Evolutionary conservation across 768 basidiomycete genomes (phyloP), one percentile per base, ranked within the genome.

Genomic region (Xerocomus spinulosus): DNA sequence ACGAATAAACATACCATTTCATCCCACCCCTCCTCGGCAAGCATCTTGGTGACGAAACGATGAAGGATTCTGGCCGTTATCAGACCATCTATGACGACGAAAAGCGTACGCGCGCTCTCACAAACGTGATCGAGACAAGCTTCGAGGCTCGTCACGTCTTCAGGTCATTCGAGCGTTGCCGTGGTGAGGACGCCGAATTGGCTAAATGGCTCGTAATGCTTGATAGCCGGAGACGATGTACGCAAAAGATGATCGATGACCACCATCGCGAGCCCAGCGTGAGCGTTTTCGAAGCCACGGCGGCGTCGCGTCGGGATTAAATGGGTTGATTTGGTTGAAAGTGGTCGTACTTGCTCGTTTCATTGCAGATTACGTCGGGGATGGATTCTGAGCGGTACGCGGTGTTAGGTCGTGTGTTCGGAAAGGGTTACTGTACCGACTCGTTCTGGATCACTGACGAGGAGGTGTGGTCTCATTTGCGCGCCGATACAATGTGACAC

Each of bases 281-380:
- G 36, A 23, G 23, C 36, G 21, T 37, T 37, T 20, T 37, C 12
- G 36, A 37, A 34, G 32, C 17, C 17, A 23, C 29, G 18, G 26
- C 39, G 34, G 28, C 20, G 29, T 42, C 35, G 37, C 29, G 33
- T 25, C 28, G 57, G 57, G 28, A 38, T 13, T 53, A 59, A 18
- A 46, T 24, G 18, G 47, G 39, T 17, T 21, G 4, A 20, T 36
- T 21, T 26, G 25, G 14, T 39, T 21, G 21, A 10, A 6, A 6
- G 30, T 6, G 33, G 46, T 29, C 35, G 26, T 17, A 32, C 13
- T n/a, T 40, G 18, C 28, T 30, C 40, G 20, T 9, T 37, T 30
- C 43, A 18, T 44, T 25, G 32, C 46, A 54, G 36, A 51, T 61
- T 58, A 54, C 55, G 51, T 54, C 10, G 17, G n/a, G 42, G 9